Evolutionary conservation across 169 alveolate species (phyloP), one percentile per base, ranked within the genome.

Genomic region (Perkinsus chesapeaki): DNA sequence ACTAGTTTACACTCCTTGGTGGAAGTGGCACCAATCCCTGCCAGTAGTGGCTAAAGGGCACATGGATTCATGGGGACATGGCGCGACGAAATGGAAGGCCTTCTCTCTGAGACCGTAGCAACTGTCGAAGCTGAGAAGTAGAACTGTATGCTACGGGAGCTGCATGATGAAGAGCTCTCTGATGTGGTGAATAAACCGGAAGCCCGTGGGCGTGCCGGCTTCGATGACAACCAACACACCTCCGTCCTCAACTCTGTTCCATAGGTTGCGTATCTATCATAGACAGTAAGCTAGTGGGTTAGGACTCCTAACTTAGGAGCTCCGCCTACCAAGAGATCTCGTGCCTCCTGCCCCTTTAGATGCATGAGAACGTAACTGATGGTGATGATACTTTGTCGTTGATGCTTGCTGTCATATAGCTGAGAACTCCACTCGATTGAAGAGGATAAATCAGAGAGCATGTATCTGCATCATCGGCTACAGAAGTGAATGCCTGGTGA

Each of bases 181-280:
- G 12, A 97, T 94, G 73, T 96, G 93, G 93, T 96, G 98, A 47
- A 98, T 93, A 93, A 96, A 95, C 36, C 99, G 97, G 93, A 97
- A 97, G 27, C 99, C 99, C 0, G 98, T 97, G 0, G 98, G 98
- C 31, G 99, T 97, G 0, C 99, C 99, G 36, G 96, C 94, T 94
- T 97, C 99, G 19, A 96, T 95, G 47, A 97, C 92, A 72, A 94
- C 94, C 72, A 95, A 47, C 72, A 94, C 72, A 16, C 97, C 96
- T 0, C 96, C 96, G 36, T 39, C 39, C 9, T 39, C 39, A 73
- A 95, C 60, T 36, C 96, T 93, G 72, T 91, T 73, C 97, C 97
- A 95, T 73, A 95, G 93, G 37, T 94, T 94, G 91, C 94, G 94
- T 31, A 95, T 73, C 92, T 94, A 5, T 23, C 3, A 16, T 34